phyloP scores from a whole-genome alignment of 805 yeast species.

The Sugiyamaella valdiviana region DNA sequence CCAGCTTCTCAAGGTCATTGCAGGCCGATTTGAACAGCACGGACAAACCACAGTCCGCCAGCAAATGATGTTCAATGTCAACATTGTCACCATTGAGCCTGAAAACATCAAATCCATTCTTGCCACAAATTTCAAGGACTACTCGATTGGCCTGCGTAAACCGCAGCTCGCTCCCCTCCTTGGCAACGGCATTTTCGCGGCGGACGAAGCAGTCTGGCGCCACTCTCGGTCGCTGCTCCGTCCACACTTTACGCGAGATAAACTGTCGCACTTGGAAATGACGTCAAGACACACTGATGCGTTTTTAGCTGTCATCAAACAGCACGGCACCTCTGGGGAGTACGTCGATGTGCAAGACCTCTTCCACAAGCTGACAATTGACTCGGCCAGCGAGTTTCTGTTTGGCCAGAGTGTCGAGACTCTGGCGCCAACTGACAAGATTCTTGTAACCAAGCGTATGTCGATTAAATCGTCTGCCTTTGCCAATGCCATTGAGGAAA shows the following conservation, averaged over 20 bases:
- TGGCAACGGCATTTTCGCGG: conserved; percentile 35
- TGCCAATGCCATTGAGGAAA: conserved; percentile 18
- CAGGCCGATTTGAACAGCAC: not conserved
- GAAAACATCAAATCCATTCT: conserved; percentile 32
- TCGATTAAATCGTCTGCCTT: not conserved
- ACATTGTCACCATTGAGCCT: conserved; percentile 27
- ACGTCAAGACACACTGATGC: conserved; percentile 26
- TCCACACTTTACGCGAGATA: conserved; percentile 33
- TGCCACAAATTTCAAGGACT: conserved; percentile 31
- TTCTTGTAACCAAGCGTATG: conserved; percentile 1
- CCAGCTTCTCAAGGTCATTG: not conserved
- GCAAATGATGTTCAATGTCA: not conserved
- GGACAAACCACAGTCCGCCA: not conserved
- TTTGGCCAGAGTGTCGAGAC: conserved; percentile 29
- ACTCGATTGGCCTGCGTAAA: conserved; percentile 28
- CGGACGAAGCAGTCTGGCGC: conserved; percentile 32
- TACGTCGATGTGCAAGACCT: conserved; percentile 27
- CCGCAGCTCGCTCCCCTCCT: conserved; percentile 27
- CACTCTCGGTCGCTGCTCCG: conserved; percentile 34
- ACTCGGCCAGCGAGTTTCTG: conserved; percentile 33
- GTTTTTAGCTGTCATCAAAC: conserved; percentile 14
- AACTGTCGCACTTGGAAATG: conserved; percentile 26
- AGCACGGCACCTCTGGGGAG: conserved; percentile 3
- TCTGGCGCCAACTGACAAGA: conserved; percentile 15
- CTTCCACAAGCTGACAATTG: conserved; percentile 30